These are phyloP conservation scores for Prosopis cineraria DNA, from an alignment of 306 rosid genomes.

Conservation along the genomic window DNA sequence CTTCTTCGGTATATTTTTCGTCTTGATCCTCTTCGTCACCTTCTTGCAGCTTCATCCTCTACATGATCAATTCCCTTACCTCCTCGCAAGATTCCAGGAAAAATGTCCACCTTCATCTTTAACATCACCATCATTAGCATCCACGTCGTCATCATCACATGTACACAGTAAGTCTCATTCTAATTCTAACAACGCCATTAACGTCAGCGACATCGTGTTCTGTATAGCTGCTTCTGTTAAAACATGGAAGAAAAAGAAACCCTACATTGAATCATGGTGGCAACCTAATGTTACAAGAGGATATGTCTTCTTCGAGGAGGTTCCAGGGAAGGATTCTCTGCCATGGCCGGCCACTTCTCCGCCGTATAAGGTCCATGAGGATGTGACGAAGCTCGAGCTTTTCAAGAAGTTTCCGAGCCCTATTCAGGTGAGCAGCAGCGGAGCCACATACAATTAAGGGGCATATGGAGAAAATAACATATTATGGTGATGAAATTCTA, in stretches of 20 bases:
- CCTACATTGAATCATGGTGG: constrained; percentile 55
- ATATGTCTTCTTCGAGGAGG: constrained; percentile 46
- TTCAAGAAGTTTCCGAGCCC: background rate
- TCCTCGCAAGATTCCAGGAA: constrained; percentile 32
- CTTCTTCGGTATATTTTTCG: constrained; percentile 31
- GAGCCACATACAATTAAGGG: too few relatives aligned
- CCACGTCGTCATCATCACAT: too few relatives aligned
- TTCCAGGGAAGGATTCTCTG: constrained; percentile 38
- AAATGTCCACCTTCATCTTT: constrained; percentile 25
- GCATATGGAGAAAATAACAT: too few relatives aligned
- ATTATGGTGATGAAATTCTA: too few relatives aligned
- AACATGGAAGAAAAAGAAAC: constrained; percentile 47
- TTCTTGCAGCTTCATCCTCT: constrained; percentile 14
- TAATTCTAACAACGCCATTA: too few relatives aligned
- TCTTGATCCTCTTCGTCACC: constrained; percentile 36
- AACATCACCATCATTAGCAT: background rate
- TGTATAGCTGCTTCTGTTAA: constrained; percentile 47
- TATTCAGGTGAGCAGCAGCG: constrained; percentile 35
- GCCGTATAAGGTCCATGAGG: constrained; percentile 45
- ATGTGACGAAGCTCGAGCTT: constrained; percentile 1
- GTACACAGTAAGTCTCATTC: too few relatives aligned
- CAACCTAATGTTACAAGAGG: constrained; percentile 45
- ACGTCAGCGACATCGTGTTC: constrained; percentile 43
- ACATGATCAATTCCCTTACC: constrained; percentile 31
- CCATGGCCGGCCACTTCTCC: constrained; percentile 52